Evolutionary conservation across 1,284 basidiomycete species (phyloP).

Genomic region (Ustilago cynodontis): DNA sequence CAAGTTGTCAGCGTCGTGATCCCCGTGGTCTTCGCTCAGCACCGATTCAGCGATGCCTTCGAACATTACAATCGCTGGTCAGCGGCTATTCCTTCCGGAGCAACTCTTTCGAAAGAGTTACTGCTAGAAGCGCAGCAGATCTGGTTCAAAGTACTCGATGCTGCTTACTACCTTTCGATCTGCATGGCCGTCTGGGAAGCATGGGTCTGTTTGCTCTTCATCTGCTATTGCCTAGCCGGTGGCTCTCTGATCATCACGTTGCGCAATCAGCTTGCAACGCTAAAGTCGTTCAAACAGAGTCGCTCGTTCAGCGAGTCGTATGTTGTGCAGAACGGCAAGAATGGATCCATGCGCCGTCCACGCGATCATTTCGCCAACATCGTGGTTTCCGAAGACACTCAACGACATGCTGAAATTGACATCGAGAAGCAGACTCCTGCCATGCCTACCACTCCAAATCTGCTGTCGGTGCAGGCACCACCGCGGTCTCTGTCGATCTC

Average conservation of each 20-base stretch:
- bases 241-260: constrained; percentile 25
- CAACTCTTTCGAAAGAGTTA: constrained; percentile 19
- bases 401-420: constrained; percentile 9
- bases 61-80: constrained; percentile 24
- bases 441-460: neutral
- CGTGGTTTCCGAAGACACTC: neutral
- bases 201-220: constrained; percentile 24
- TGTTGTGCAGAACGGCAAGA: constrained; percentile 7
- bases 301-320: constrained; percentile 29
- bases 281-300: constrained; percentile 33
- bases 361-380: constrained; percentile 6
- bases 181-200: constrained; percentile 39
- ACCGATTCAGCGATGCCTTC: constrained; percentile 18
- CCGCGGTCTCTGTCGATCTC: constrained; percentile 25
- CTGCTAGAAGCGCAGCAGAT: constrained; percentile 41
- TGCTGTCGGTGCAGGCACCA: constrained; percentile 18
- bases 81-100: constrained; percentile 7
- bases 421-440: constrained; percentile 19
- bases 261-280: constrained; percentile 25
- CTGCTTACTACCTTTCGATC: constrained; percentile 30
- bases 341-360: neutral
- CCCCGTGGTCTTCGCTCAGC: constrained; percentile 25
- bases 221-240: constrained; percentile 25
- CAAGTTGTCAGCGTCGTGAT: constrained; percentile 33
- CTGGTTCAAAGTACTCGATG: constrained; percentile 41